Evolutionary conservation across 2,329 filamentous ascomycete genomes (phyloP), one percentile per base, ranked within the genome.

Genomic region (Fusarium sp.): DNA sequence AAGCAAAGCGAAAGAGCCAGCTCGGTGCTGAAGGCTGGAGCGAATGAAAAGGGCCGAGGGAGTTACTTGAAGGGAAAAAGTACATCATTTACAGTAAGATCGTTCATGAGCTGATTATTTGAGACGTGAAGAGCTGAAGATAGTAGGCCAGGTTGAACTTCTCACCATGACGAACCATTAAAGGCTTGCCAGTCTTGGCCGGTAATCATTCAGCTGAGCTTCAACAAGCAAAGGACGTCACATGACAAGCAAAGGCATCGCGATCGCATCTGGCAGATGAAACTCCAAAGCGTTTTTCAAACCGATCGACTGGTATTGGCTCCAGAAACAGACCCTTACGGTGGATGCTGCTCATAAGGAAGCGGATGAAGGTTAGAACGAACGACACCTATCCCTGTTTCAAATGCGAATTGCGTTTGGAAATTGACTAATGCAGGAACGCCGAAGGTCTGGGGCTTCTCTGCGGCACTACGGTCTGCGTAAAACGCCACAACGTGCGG

Each of bases 351-450:
- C 47, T 38, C 20, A 28, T 54, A 52, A 66, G 61, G 52, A 52
- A 61, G 45, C 46, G 65, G 58, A 42, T 60, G 58, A 58, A 54
- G 41, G 64, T 53, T 59, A 65, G 64, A 62, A 66, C 62, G 57
- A 62, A 56, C 54, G 65, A 65, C 65, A 66, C 55, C 33, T 26
- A 67, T 73, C 70, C 70, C 65, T 75, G 75, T 76, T 76, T 76
- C 72, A 75, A 68, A 62, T 56, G 54, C 41, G 52, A 67, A 67
- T 69, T 59, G 71, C 50, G 49, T 61, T 69, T 66, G 67, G 54
- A 70, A 72, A 63, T 70, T 69, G 56, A 69, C 74, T 75, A 76
- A 76, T 75, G 74, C 73, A 76, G 74, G 74, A 72, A 75, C 74
- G 45, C 55, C 67, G 61, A 62, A 67, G 67, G 69, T 59, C 69